A percentile compares a stretch with the other conserved stretches of the same genome.
Conservation (phyloP, 192 early-diverging fungal species). For the Coemansia sp. region DNA sequence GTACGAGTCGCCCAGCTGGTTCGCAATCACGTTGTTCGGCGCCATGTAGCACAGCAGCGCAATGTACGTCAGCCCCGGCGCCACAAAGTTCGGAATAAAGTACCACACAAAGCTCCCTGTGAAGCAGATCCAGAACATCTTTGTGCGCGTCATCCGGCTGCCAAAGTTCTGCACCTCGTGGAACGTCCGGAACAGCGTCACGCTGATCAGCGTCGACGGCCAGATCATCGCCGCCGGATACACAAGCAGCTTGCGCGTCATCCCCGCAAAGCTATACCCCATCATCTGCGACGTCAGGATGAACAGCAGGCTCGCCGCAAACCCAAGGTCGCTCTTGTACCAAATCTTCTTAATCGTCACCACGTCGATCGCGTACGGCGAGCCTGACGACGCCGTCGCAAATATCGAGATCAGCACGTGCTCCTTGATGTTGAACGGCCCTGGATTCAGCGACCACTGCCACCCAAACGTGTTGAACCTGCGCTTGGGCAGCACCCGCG, state of each 20-base stretch:
- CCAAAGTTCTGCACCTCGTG: constrained; percentile 66
- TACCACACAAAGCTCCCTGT: constrained; percentile 55
- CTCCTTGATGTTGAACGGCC: constrained; percentile 85
- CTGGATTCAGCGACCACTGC: constrained; percentile 68
- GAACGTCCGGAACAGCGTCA: constrained; percentile 76
- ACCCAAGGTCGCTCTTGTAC: constrained; percentile 71
- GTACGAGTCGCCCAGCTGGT: constrained; percentile 51
- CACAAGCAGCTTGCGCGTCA: constrained; percentile 75
- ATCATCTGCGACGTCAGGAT: constrained; percentile 70
- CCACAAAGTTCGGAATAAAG: constrained; percentile 65
- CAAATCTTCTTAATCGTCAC: constrained; percentile 68
- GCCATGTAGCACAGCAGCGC: constrained; percentile 63
- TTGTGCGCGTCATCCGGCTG: constrained; percentile 54
- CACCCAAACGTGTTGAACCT: constrained; percentile 55
- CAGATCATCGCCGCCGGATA: constrained; percentile 85
- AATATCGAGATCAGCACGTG: constrained; percentile 81
- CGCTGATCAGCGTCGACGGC: constrained; percentile 75
- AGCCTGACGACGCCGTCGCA: constrained; percentile 68
- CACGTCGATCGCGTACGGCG: constrained; percentile 73
- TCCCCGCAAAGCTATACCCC: constrained; percentile 69
- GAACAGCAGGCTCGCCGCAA: constrained; percentile 63
- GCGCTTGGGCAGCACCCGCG: constrained; percentile 58
- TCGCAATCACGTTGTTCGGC: constrained; percentile 42
- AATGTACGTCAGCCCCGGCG: constrained; percentile 67
- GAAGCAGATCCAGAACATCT: constrained; percentile 57